A percentile compares a stretch with the other conserved stretches of the same genome.
These are phyloP conservation scores for Xylaria longipes DNA, from an alignment of 495 filamentous ascomycete genomes.

Conservation along the genomic window DNA sequence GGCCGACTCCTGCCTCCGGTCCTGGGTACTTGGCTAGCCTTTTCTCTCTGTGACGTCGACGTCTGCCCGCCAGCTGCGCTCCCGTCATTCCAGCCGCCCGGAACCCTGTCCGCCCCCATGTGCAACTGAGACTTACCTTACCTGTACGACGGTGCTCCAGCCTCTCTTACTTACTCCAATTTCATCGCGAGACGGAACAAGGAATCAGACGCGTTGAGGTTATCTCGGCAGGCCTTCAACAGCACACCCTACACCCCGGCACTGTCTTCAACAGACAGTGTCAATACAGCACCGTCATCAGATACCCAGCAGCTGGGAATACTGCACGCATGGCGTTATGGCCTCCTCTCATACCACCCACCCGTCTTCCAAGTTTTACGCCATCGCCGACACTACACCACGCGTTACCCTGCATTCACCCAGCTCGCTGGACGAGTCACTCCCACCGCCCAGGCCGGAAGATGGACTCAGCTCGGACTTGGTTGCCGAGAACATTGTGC, in stretches of 20 bases:
- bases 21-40: background rate
- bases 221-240: constrained; percentile 19
- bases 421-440: background rate
- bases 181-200: background rate
- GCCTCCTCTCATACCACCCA: background rate
- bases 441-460: background rate
- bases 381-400: background rate
- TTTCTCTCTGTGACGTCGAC: background rate
- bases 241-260: background rate
- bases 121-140: background rate
- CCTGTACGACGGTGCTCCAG: background rate
- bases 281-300: background rate
- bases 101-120: background rate
- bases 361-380: background rate
- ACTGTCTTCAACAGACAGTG: constrained; percentile 28
- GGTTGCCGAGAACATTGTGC: background rate
- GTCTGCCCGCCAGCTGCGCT: background rate
- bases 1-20: background rate
- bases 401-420: background rate
- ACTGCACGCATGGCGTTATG: background rate
- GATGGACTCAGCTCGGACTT: background rate
- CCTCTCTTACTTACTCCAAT: background rate
- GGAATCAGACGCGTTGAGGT: background rate
- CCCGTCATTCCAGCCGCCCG: background rate
- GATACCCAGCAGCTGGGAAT: background rate